Base-by-base conservation (phyloP, 108 stramenopile genomes). In the Skeletonema menzelii region DNA sequence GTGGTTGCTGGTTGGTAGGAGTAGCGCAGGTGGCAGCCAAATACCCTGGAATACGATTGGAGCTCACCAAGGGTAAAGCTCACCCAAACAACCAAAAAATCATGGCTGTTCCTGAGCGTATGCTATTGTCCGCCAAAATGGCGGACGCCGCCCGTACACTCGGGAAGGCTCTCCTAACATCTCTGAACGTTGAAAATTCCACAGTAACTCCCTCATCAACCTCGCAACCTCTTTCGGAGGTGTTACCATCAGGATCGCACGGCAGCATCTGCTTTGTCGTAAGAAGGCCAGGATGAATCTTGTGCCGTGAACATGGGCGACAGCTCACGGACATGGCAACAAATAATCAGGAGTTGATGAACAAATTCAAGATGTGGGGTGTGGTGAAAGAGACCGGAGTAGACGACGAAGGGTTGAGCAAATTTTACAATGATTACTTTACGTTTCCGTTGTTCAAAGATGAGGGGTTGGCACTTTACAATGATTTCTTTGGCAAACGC, bases 231-330 rank as follows among this genome's bases (percentile, higher is more conserved):
- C 37, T 73, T 20, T 73, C 72, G 53, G 42, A 37, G 28, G 27
- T 73, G 26, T 37, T 67, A 2, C 73, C 73, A 22, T 61, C 67
- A n/a, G 75, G 75, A 35, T 19, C 59, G 8, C 35, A 35, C 7
- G 75, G 75, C 35, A 56, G 53, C 53, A 30, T 76, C 22, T 76
- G 75, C 61, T 87, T 85, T 61, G 84, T 82, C 12, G 84, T 89
- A 0, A 86, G 86, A 8, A 82, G 86, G 38, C 88, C 82, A 10
- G 94, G 94, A 40, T 95, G 94, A 92, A 72, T 76, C 2, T 82
- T 91, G 65, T 95, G 94, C 84, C 88, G 94, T 67, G 94, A 95
- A 78, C 89, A 92, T 76, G 94, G 86, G 44, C 85, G 66, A 27
- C 86, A 88, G 56, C 77, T 95, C 75, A 73, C 67, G 70, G 63